phyloP scores from a whole-genome alignment of 805 yeast genomes.

The Torulaspora indica region DNA sequence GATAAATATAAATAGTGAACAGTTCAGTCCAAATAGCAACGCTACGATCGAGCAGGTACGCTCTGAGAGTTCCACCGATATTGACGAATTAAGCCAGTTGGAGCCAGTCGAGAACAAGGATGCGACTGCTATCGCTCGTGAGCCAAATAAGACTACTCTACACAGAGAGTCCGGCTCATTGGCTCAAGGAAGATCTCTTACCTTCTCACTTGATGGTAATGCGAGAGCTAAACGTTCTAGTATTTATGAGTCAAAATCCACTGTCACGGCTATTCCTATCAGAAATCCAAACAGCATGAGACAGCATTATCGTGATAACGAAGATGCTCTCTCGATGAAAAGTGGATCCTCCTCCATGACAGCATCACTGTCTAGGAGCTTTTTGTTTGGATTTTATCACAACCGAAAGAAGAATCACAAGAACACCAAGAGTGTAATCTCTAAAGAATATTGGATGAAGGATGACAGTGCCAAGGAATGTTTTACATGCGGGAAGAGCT shows the following conservation, averaged over 20 bases:
- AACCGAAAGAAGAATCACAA: slow-evolving; percentile 26
- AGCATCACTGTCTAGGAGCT: slow-evolving; percentile 41
- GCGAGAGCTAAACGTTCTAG: slow-evolving; percentile 34
- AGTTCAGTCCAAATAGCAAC: background rate
- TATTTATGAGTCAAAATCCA: slow-evolving; percentile 34
- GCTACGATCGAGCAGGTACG: slow-evolving; percentile 1
- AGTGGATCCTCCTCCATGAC: slow-evolving; percentile 41
- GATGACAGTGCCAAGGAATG: slow-evolving; percentile 90
- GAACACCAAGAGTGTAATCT: slow-evolving; percentile 29
- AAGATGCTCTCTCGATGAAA: slow-evolving; percentile 35
- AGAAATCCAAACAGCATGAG: slow-evolving; percentile 19
- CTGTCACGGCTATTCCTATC: slow-evolving; percentile 35
- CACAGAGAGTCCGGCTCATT: slow-evolving; percentile 3
- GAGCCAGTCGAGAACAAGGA: background rate
- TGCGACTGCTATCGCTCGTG: background rate
- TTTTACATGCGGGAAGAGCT: slow-evolving; percentile 71
- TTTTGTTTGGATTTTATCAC: slow-evolving; percentile 40
- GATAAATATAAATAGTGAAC: slow-evolving; percentile 3
- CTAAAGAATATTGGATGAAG: slow-evolving; percentile 89
- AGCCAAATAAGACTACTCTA: slow-evolving; percentile 1
- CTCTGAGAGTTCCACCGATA: background rate
- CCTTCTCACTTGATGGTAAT: slow-evolving; percentile 25
- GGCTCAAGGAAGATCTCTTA: slow-evolving; percentile 14
- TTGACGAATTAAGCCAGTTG: background rate
- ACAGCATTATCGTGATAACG: slow-evolving; percentile 32